Evolutionary conservation across 2,329 filamentous ascomycete species (phyloP).

Genomic region (Zopfia rhizophila): DNA sequence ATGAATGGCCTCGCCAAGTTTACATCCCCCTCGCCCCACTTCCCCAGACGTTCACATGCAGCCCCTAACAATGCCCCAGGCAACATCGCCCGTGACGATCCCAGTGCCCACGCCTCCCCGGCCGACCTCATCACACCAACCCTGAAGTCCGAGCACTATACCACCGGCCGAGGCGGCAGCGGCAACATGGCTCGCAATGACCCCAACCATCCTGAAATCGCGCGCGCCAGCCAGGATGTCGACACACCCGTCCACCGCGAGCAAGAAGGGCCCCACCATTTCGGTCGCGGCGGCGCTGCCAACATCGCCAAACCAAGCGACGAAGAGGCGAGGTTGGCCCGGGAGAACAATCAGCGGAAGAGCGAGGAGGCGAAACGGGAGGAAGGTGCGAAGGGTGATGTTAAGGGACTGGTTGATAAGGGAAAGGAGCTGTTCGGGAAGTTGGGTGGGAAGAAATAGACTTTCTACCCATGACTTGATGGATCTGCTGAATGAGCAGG

Average conservation of each 20-base stretch:
- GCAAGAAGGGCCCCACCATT: slow-evolving; percentile 69
- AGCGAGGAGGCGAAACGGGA: slow-evolving; percentile 38
- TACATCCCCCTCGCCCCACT: neutral
- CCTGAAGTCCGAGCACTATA: slow-evolving; percentile 84
- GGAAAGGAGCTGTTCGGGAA: slow-evolving; percentile 63
- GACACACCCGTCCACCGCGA: slow-evolving; percentile 64
- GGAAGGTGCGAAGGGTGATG: slow-evolving; percentile 21
- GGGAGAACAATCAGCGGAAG: slow-evolving; percentile 46
- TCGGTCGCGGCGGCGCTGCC: slow-evolving; percentile 79
- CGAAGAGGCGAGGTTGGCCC: slow-evolving; percentile 52
- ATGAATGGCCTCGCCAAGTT: neutral
- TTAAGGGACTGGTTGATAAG: slow-evolving; percentile 61
- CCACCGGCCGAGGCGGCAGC: slow-evolving; percentile 86
- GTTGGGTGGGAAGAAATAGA: slow-evolving; percentile 52
- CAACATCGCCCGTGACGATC: slow-evolving; percentile 58
- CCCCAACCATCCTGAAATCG: slow-evolving; percentile 70
- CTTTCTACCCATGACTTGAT: too few species aligned
- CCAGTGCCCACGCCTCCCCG: slow-evolving; percentile 43
- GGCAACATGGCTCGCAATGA: slow-evolving; percentile 89
- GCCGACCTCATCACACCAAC: slow-evolving; percentile 82
- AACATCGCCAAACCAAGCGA: slow-evolving; percentile 68
- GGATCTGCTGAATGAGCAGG: too few species aligned
- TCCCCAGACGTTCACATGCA: neutral
- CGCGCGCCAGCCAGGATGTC: slow-evolving; percentile 85
- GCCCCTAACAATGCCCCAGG: slow-evolving; percentile 45